phyloP scores from a whole-genome alignment of 495 filamentous ascomycete genomes.

The Talaromyces stipitatus region DNA sequence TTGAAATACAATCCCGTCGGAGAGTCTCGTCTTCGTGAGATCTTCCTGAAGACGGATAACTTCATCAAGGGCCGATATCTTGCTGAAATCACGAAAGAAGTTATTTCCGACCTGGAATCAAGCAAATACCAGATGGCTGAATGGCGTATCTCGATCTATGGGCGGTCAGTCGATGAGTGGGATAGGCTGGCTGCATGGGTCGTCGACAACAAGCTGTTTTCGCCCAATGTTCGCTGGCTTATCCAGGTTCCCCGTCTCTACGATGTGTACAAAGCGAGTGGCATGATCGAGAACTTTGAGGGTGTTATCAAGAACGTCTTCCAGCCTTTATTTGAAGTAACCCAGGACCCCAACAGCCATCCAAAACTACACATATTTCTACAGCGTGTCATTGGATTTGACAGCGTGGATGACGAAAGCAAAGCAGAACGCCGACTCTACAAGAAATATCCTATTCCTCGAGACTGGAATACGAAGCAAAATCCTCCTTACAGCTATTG shows the following conservation, averaged over 20 bases:
- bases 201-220: slow-evolving; percentile 97
- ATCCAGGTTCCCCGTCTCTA: slow-evolving; percentile 92
- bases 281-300: slow-evolving; percentile 81
- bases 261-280: slow-evolving; percentile 86
- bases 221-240: slow-evolving; percentile 95
- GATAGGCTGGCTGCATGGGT: slow-evolving; percentile 97
- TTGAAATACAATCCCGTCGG: slow-evolving; percentile 97
- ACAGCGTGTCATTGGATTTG: slow-evolving; percentile 91
- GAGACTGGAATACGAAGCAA: slow-evolving; percentile 79
- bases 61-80: slow-evolving; percentile 93
- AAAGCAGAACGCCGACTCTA: slow-evolving; percentile 88
- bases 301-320: slow-evolving; percentile 89
- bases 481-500: slow-evolving; percentile 99
- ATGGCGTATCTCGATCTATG: slow-evolving; percentile 97
- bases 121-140: slow-evolving; percentile 99
- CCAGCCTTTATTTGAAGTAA: slow-evolving; percentile 90
- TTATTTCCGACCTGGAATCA: slow-evolving; percentile 94
- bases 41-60: slow-evolving; percentile 98
- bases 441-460: slow-evolving; percentile 87
- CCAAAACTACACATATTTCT: slow-evolving; percentile 92
- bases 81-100: slow-evolving; percentile 95
- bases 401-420: slow-evolving; percentile 97
- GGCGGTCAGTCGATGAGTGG: slow-evolving; percentile 87
- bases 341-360: slow-evolving; percentile 75
- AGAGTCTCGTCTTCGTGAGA: slow-evolving; percentile 87